phyloP scores from a whole-genome alignment of 495 filamentous ascomycete species.

The Cercophora sp. region DNA sequence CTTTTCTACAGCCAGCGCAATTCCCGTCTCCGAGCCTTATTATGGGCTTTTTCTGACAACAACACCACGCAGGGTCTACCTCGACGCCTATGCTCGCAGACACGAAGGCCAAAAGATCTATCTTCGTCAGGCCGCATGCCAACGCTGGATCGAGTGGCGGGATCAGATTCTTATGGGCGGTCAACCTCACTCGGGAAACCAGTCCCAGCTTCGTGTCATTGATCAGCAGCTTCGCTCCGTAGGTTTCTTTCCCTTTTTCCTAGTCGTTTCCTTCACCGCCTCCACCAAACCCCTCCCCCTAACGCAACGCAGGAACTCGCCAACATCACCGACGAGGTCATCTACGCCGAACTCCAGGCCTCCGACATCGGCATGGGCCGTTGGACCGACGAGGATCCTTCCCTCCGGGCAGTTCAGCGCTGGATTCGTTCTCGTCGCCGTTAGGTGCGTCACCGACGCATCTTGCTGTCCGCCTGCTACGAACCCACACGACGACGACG shows the following conservation, averaged over 20 bases:
- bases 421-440: conserved; percentile 45
- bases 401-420: conserved; percentile 44
- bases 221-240: conserved; percentile 62
- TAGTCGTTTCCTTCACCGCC: not conserved
- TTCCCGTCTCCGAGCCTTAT: not conserved
- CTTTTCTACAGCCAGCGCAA: not conserved
- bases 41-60: not conserved
- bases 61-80: conserved; percentile 55
- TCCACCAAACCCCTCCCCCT: not conserved
- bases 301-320: conserved; percentile 56
- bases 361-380: conserved; percentile 64
- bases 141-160: conserved; percentile 75
- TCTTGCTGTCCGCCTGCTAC: not conserved
- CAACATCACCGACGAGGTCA: conserved; percentile 61
- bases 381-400: conserved; percentile 73
- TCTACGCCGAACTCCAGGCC: conserved; percentile 60
- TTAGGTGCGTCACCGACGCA: not conserved
- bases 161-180: conserved; percentile 62
- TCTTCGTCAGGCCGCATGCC: conserved; percentile 69
- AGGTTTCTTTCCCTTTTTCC: conserved; percentile 18
- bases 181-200: conserved; percentile 54
- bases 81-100: conserved; percentile 73
- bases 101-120: conserved; percentile 86
- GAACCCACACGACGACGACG: conserved; percentile 2
- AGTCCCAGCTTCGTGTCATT: conserved; percentile 53